Conservation (phyloP, 805 yeast species). For the Kuraishia cidri region DNA sequence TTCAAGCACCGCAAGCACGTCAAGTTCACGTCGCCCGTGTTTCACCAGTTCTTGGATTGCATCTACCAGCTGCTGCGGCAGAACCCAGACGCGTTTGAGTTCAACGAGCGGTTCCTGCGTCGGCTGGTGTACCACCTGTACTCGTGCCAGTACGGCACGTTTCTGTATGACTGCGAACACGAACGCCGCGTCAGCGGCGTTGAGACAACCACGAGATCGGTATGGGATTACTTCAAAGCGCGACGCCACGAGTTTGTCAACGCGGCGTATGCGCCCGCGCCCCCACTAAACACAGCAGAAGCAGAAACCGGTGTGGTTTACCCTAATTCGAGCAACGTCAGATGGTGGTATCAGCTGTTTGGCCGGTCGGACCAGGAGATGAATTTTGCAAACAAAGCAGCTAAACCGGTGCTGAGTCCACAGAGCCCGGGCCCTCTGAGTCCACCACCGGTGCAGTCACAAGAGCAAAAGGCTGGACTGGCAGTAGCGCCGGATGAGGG, state of each 20-base stretch:
- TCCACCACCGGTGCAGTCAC: no score
- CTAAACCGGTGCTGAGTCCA: constrained; percentile 5
- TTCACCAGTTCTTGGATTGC: constrained; percentile 90
- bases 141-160: constrained; percentile 93
- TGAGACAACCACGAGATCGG: constrained; percentile 53
- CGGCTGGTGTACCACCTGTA: constrained; percentile 80
- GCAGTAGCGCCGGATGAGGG: no score
- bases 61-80: constrained; percentile 73
- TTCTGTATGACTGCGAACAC: constrained; percentile 64
- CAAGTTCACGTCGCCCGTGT: constrained; percentile 78
- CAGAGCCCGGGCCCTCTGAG: no score
- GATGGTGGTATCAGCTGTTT: constrained; percentile 86
- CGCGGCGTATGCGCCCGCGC: constrained; percentile 24
- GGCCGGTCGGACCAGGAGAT: constrained; percentile 68
- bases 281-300: constrained; percentile 17
- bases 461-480: no score
- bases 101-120: constrained; percentile 80
- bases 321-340: constrained; percentile 53
- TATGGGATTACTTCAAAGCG: constrained; percentile 90
- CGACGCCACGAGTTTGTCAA: constrained; percentile 64
- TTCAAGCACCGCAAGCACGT: constrained; percentile 38
- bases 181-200: constrained; percentile 42
- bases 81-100: constrained; percentile 69
- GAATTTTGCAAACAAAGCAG: no score
- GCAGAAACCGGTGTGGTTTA: constrained; percentile 41